Evolutionary conservation across 2,329 filamentous ascomycete genomes (phyloP).

Genomic region (Microcyclosporella mali): DNA sequence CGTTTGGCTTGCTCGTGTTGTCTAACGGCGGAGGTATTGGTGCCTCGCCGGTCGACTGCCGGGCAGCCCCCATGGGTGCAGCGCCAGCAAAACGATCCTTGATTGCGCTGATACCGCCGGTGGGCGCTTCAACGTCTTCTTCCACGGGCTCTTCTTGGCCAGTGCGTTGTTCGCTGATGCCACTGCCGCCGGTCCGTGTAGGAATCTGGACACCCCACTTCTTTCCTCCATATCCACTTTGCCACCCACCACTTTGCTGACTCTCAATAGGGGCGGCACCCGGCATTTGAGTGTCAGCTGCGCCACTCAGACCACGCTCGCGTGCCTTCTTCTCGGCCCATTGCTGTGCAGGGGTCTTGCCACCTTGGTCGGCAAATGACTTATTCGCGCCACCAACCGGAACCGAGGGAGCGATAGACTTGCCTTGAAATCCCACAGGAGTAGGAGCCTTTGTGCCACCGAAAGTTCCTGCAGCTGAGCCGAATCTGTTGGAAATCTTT

Average conservation of each 20-base stretch:
- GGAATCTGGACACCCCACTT: constrained; percentile 81
- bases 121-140: constrained; percentile 46
- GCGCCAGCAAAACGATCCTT: constrained; percentile 76
- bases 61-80: constrained; percentile 59
- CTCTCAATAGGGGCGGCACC: constrained; percentile 42
- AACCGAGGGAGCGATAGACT: constrained; percentile 46
- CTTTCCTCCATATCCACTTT: constrained; percentile 86
- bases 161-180: constrained; percentile 56
- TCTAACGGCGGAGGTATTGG: constrained; percentile 59
- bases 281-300: constrained; percentile 44
- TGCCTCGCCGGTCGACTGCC: constrained; percentile 35
- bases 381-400: constrained; percentile 76
- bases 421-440: constrained; percentile 61
- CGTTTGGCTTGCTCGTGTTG: constrained; percentile 62
- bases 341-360: constrained; percentile 91
- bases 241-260: constrained; percentile 81
- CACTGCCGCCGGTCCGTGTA: constrained; percentile 59
- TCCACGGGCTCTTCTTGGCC: constrained; percentile 48
- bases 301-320: constrained; percentile 56
- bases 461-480: constrained; percentile 61
- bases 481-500: constrained; percentile 87
- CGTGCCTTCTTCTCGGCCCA: constrained; percentile 97
- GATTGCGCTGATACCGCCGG: constrained; percentile 65
- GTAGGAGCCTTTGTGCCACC: constrained; percentile 83
- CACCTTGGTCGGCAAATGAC: constrained; percentile 89